Conservation (phyloP, 2,329 filamentous ascomycete genomes). For the Ophioceras dolichostomum region DNA sequence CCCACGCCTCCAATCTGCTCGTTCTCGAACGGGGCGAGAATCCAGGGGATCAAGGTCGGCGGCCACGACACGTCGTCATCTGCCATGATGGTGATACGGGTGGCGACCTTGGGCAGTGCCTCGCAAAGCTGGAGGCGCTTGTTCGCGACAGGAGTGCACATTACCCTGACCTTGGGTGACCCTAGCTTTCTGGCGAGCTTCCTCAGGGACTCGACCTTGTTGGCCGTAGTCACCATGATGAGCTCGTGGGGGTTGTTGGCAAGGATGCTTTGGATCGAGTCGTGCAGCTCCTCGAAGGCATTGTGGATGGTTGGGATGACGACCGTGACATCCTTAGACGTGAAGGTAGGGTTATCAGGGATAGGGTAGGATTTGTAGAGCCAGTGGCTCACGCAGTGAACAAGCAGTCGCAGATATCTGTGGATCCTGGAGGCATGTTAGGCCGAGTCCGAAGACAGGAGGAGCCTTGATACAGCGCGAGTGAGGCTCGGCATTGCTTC, state of each 20-base stretch:
- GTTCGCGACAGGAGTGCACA: conserved; percentile 77
- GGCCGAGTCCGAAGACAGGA: too few relatives aligned
- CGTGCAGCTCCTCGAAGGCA: conserved; percentile 68
- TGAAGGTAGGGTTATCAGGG: conserved; percentile 68
- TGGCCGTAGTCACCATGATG: conserved; percentile 76
- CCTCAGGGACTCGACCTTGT: conserved; percentile 59
- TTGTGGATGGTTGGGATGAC: conserved; percentile 90
- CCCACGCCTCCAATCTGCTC: conserved; percentile 76
- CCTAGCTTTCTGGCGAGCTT: conserved; percentile 50
- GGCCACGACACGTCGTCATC: conserved; percentile 97
- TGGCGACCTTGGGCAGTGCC: conserved; percentile 75
- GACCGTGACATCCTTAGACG: conserved; percentile 76
- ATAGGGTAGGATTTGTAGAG: conserved; percentile 75
- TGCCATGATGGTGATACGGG: conserved; percentile 78
- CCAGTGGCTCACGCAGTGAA: conserved; percentile 81
- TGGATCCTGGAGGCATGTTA: conserved; percentile 70
- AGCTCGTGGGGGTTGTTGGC: conserved; percentile 58
- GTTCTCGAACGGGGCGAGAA: conserved; percentile 85
- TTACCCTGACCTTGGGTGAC: conserved; percentile 54
- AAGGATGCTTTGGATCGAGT: conserved; percentile 68
- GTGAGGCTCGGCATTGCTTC: too few relatives aligned
- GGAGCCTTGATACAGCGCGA: too few relatives aligned
- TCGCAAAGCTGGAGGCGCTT: conserved; percentile 90
- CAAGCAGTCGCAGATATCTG: conserved; percentile 74
- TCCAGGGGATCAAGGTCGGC: conserved; percentile 73